Evolutionary conservation across 176 grass and related monocot genomes (phyloP), one percentile per base, ranked within the genome.

Genomic region (Ensete ventricosum): DNA sequence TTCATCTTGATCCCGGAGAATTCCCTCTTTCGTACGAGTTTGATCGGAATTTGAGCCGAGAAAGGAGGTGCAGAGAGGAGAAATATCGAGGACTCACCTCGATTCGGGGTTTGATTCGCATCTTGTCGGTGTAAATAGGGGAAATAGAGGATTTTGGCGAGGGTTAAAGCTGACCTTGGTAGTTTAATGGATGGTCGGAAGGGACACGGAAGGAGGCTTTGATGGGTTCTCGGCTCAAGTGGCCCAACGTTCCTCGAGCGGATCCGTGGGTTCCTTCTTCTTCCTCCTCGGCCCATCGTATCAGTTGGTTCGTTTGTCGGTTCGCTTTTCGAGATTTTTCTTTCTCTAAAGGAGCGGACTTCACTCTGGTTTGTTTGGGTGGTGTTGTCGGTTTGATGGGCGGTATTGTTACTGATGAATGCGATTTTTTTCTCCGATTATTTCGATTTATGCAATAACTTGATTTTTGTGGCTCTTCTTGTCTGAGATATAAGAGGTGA

Each of bases 211-310:
- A 91, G 57, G 90, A 90, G 86, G 80, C 81, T 63, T 83, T 85
- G 77, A 89, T 90, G 82, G 88, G 90, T 77, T 92, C 90, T 3
- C 95, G 90, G 80, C 88, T 94, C 67, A 92, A 90, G 76, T 82
- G 88, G 17, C 82, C 88, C 55, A 82, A 79, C 84, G 69, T 89
- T 51, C 84, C 81, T 73, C 90, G 86, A 79, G 85, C 86, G 84
- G 95, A 99, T 99, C 95, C 91, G 95, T 99, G 88, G 89, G 95
- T 75, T 77, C 19, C 29, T 50, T 2, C 64, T 81, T 60, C 63
- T 72, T 14, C 75, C 71, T 72, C 50, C 66, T 11, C 34, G 34
- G 4, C 4, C 34, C 34, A 0, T 43, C 22, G 1, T 69, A 54
- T 71, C 73, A 50, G 59, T 73, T 62, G 1, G 54, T 23, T 81